Conservation (phyloP, 495 filamentous ascomycete genomes). For the Penicillium antarcticum region DNA sequence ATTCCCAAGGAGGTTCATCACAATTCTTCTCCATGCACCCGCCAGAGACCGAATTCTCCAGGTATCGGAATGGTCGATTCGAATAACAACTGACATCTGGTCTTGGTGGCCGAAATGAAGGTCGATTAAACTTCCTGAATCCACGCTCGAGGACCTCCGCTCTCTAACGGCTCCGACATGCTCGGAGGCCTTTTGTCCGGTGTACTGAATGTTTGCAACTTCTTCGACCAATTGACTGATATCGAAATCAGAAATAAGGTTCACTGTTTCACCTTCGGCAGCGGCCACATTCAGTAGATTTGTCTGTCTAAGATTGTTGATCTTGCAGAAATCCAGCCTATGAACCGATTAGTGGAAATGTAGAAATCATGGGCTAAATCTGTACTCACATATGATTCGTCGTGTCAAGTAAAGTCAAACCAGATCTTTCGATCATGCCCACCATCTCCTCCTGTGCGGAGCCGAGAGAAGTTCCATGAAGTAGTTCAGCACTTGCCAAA, state of each 20-base stretch:
- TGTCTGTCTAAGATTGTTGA: constrained; percentile 37
- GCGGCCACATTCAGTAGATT: constrained; percentile 6
- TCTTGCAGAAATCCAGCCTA: constrained; percentile 54
- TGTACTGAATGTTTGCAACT: constrained; percentile 56
- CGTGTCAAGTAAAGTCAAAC: constrained; percentile 64
- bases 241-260: constrained; percentile 33
- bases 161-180: not conserved
- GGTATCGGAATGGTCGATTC: constrained; percentile 47
- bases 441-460: constrained; percentile 54
- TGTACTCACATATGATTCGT: constrained; percentile 54
- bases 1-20: constrained; percentile 74
- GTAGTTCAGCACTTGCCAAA: constrained; percentile 60
- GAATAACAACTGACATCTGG: constrained; percentile 48
- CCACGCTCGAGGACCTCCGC: not conserved
- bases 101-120: constrained; percentile 4
- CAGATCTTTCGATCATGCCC: constrained; percentile 62
- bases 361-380: not conserved
- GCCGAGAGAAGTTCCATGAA: constrained; percentile 52
- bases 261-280: constrained; percentile 4
- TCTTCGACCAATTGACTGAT: constrained; percentile 54
- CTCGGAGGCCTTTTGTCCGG: constrained; percentile 32
- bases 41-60: constrained; percentile 57
- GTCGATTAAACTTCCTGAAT: not conserved
- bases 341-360: not conserved
- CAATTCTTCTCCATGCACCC: constrained; percentile 60